These are phyloP conservation scores for Phaeosphaeriaceae sp. DNA, from an alignment of 2,329 filamentous ascomycete genomes.

Conservation along the genomic window DNA sequence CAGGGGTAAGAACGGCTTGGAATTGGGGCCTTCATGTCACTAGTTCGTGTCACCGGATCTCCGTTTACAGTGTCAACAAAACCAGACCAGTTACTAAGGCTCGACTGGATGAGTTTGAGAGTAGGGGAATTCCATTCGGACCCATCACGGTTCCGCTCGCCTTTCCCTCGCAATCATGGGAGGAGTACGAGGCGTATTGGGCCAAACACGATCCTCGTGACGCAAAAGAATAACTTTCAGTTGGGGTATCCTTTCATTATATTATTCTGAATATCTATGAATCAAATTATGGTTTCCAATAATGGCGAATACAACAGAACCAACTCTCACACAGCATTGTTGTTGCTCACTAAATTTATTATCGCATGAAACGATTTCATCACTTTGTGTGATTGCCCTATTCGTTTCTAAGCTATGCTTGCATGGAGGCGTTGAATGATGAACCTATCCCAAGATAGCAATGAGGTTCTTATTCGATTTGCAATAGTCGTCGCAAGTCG, in stretches of 20 bases:
- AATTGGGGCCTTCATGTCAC: conserved; percentile 74
- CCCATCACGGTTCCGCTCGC: conserved; percentile 59
- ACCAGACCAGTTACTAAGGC: conserved; percentile 53
- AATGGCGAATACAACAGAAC: no score
- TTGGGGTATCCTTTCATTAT: no score
- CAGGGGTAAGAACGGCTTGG: conserved; percentile 53
- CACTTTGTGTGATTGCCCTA: no score
- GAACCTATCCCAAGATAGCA: conserved; percentile 1
- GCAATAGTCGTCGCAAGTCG: conserved; percentile 23
- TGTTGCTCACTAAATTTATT: no score
- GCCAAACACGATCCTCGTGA: conserved; percentile 13
- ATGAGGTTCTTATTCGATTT: conserved; percentile 18
- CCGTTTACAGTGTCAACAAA: conserved; percentile 65
- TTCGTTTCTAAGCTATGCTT: no score
- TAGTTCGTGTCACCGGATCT: conserved; percentile 59
- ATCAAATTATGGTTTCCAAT: no score
- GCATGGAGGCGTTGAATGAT: neutral
- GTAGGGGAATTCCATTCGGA: conserved; percentile 52
- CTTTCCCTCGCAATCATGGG: conserved; percentile 12
- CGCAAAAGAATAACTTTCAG: conserved; percentile 1
- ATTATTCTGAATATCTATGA: no score
- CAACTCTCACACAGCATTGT: no score
- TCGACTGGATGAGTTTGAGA: conserved; percentile 58
- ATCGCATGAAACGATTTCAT: no score
- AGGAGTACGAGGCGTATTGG: conserved; percentile 15